These are phyloP conservation scores for Coccinonectria pachysandricola DNA, from an alignment of 2,329 filamentous ascomycete species.

Conservation along the genomic window DNA sequence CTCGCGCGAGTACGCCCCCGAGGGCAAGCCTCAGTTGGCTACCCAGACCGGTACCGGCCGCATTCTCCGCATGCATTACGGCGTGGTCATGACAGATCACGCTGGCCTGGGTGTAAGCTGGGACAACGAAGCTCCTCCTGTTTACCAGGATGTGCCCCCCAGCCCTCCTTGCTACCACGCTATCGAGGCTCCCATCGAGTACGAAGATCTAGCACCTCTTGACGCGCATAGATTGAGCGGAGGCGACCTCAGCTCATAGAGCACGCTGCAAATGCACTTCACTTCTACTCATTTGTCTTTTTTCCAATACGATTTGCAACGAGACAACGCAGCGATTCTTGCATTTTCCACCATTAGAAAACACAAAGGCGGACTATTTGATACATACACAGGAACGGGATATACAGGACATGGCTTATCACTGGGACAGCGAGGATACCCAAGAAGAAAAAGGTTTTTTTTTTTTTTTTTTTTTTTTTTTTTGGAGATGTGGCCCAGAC, in stretches of 20 bases:
- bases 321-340: constrained; percentile 17
- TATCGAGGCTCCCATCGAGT: constrained; percentile 26
- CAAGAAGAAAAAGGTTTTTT: too few species aligned
- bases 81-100: constrained; percentile 69
- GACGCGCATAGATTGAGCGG: constrained; percentile 20
- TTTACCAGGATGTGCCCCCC: constrained; percentile 87
- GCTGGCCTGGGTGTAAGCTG: constrained; percentile 84
- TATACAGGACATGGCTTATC: constrained; percentile 19
- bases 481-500: too few species aligned
- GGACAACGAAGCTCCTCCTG: constrained; percentile 90
- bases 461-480: too few species aligned
- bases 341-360: constrained; percentile 13
- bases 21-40: constrained; percentile 55
- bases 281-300: constrained; percentile 4
- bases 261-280: background rate
- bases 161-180: constrained; percentile 63
- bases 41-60: constrained; percentile 84
- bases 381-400: constrained; percentile 15
- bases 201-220: constrained; percentile 28
- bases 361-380: constrained; percentile 12
- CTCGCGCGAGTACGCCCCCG: constrained; percentile 75
- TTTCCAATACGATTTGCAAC: constrained; percentile 7
- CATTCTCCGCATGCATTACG: constrained; percentile 88
- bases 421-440: too few species aligned
- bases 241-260: constrained; percentile 9